phyloP scores from a whole-genome alignment of 2,329 filamentous ascomycete genomes.

The Hortaea sp. region DNA sequence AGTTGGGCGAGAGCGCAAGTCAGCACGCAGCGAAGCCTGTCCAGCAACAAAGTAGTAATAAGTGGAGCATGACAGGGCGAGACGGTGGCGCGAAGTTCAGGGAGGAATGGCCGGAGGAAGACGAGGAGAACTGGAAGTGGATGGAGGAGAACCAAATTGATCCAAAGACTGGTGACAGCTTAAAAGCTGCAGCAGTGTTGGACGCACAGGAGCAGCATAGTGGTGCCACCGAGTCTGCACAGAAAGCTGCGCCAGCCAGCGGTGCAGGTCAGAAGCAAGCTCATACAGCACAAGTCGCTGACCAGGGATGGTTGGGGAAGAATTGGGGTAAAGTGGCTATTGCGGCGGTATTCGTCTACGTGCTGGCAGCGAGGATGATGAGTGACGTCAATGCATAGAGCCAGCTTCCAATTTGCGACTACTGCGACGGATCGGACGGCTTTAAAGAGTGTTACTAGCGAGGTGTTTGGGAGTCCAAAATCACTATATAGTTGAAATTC shows the following conservation, averaged over 20 bases:
- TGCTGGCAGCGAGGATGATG: constrained; percentile 67
- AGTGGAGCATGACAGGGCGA: constrained; percentile 68
- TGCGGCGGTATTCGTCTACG: constrained; percentile 67
- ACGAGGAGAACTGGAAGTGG: constrained; percentile 85
- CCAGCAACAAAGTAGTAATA: constrained; percentile 34
- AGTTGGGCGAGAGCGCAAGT: constrained; percentile 20
- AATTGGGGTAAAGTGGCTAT: constrained; percentile 70
- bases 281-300: constrained; percentile 72
- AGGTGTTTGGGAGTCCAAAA: constrained; percentile 10
- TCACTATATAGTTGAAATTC: neutral
- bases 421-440: neutral
- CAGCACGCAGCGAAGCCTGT: constrained; percentile 2
- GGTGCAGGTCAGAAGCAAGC: constrained; percentile 48
- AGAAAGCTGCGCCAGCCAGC: constrained; percentile 51
- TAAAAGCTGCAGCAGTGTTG: neutral
- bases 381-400: constrained; percentile 4
- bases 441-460: constrained; percentile 10
- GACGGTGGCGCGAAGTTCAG: constrained; percentile 88
- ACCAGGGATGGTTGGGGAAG: constrained; percentile 68
- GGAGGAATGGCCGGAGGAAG: constrained; percentile 79
- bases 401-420: neutral
- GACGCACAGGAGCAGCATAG: constrained; percentile 46
- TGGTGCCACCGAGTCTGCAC: constrained; percentile 53
- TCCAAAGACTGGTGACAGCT: constrained; percentile 52
- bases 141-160: constrained; percentile 79